phyloP scores from a whole-genome alignment of 768 basidiomycete genomes.

The Coprinopsis cinerea region DNA sequence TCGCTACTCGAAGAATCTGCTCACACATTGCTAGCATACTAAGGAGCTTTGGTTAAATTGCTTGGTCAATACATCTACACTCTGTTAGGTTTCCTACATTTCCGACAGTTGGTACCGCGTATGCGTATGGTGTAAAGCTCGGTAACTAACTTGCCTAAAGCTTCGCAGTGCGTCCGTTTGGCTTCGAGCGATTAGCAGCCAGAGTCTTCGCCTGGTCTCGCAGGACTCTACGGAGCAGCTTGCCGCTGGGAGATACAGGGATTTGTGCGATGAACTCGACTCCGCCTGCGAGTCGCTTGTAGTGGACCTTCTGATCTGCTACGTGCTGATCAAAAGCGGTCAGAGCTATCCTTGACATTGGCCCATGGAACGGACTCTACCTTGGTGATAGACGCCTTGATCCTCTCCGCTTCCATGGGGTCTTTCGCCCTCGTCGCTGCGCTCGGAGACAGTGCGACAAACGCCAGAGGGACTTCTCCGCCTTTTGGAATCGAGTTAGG shows the following conservation, averaged over 20 bases:
- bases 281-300: conserved; percentile 56
- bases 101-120: too few species aligned
- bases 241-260: conserved; percentile 62
- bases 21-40: too few species aligned
- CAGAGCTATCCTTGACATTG: neutral
- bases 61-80: too few species aligned
- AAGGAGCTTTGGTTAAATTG: too few species aligned
- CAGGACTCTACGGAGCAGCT: conserved; percentile 42
- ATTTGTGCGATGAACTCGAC: conserved; percentile 50
- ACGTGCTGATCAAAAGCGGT: conserved; percentile 37
- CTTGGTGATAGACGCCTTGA: conserved; percentile 44
- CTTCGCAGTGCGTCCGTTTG: too few species aligned
- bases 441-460: conserved; percentile 46
- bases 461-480: conserved; percentile 69
- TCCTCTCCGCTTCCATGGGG: conserved; percentile 22
- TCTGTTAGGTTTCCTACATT: too few species aligned
- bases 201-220: conserved; percentile 41
- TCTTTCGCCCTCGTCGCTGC: conserved; percentile 29
- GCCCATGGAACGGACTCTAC: conserved; percentile 21
- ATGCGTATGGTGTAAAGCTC: too few species aligned
- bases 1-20: too few species aligned
- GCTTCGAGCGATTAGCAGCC: too few species aligned
- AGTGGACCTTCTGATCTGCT: conserved; percentile 45
- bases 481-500: too few species aligned
- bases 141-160: too few species aligned